These are phyloP conservation scores for Agapanthus africanus DNA, from an alignment of 106 monocot species.

Conservation along the genomic window DNA sequence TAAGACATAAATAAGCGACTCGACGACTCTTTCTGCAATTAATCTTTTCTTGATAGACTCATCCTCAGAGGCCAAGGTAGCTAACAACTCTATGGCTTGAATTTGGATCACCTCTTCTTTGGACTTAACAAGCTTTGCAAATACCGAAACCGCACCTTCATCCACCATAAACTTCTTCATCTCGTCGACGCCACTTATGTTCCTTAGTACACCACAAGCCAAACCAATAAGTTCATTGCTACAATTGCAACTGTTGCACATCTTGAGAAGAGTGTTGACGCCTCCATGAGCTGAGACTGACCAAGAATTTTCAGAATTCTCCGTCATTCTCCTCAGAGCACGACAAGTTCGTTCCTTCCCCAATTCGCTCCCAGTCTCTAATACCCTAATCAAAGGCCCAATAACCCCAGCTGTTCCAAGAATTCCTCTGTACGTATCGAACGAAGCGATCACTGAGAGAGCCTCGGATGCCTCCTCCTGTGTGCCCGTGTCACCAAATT, in stretches of 20 bases:
- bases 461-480: conserved; percentile 36
- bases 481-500: conserved; percentile 15
- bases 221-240: conserved; percentile 27
- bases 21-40: too few species aligned
- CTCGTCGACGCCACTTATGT: conserved; percentile 37
- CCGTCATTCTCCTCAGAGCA: conserved; percentile 41
- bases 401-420: conserved; percentile 34
- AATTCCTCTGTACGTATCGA: conserved; percentile 24
- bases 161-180: conserved; percentile 57
- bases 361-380: conserved; percentile 28
- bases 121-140: conserved; percentile 23
- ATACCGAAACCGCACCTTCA: conserved; percentile 24
- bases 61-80: conserved; percentile 27
- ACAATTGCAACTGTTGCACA: conserved; percentile 1
- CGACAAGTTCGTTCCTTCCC: conserved; percentile 24
- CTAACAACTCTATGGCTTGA: conserved; percentile 39
- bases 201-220: conserved; percentile 27
- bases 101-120: conserved; percentile 31
- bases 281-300: conserved; percentile 61
- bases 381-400: conserved; percentile 23
- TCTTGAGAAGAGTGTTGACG: conserved; percentile 36
- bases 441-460: conserved; percentile 30
- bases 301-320: conserved; percentile 63
- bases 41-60: conserved; percentile 11
- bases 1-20: conserved; percentile 29